Evolutionary conservation across 768 basidiomycete genomes (phyloP).

Genomic region (Sarcomyxa edulis): DNA sequence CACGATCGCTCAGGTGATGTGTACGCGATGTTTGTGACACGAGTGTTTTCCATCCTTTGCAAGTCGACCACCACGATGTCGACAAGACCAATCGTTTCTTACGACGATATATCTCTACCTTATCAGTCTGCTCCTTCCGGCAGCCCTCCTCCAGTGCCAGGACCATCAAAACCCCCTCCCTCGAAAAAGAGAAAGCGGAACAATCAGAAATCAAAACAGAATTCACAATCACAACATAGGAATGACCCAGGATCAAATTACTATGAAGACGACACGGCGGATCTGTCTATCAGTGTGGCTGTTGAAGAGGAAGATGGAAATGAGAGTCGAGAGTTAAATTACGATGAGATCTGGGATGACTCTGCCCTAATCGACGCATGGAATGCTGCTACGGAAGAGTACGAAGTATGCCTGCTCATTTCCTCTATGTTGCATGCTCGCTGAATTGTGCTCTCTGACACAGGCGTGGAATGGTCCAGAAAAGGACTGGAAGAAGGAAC

Average conservation of each 20-base stretch:
- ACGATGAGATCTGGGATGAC: slow-evolving; percentile 84
- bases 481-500: slow-evolving; percentile 69
- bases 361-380: slow-evolving; percentile 78
- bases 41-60: too few species aligned
- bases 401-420: slow-evolving; percentile 40
- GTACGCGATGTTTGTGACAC: too few species aligned
- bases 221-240: slow-evolving; percentile 30
- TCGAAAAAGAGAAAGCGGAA: slow-evolving; percentile 54
- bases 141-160: slow-evolving; percentile 9
- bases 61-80: slow-evolving; percentile 18
- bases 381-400: slow-evolving; percentile 81
- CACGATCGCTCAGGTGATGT: too few species aligned
- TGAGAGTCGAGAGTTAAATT: slow-evolving; percentile 59
- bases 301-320: slow-evolving; percentile 32
- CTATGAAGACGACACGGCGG: too few species aligned
- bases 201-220: slow-evolving; percentile 21
- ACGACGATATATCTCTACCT: slow-evolving; percentile 58
- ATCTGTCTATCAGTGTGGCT: too few species aligned
- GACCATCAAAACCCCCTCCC: slow-evolving; percentile 26
- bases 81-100: slow-evolving; percentile 49
- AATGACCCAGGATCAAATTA: slow-evolving; percentile 29
- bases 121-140: slow-evolving; percentile 17
- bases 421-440: not conserved
- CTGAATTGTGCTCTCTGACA: not conserved
- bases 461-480: slow-evolving; percentile 63